phyloP scores from a whole-genome alignment of 192 early-diverging fungal genomes.

The Backusella sp. region DNA sequence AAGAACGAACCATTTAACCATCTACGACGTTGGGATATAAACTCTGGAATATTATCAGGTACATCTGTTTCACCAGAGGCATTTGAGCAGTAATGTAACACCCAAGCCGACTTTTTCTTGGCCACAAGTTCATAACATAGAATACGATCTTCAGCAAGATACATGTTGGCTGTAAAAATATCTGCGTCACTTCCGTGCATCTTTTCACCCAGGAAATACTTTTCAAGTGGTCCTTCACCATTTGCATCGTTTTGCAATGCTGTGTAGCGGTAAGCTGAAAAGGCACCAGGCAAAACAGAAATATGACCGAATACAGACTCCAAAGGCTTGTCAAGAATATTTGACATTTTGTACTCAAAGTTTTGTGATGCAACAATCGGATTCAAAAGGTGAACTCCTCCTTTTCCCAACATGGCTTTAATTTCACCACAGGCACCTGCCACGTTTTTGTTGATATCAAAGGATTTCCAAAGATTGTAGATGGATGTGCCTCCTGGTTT shows the following conservation, averaged over 20 bases:
- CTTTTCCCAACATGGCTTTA: slow-evolving; percentile 59
- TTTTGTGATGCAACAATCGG: slow-evolving; percentile 79
- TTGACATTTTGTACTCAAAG: slow-evolving; percentile 78
- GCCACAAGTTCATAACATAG: slow-evolving; percentile 78
- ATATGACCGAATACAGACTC: slow-evolving; percentile 95
- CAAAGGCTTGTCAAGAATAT: slow-evolving; percentile 78
- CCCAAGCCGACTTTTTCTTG: slow-evolving; percentile 65
- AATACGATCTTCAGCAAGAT: slow-evolving; percentile 73
- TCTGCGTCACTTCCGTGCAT: slow-evolving; percentile 55
- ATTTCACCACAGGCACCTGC: slow-evolving; percentile 91
- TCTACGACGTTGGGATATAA: slow-evolving; percentile 76
- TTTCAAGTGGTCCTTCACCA: slow-evolving; percentile 62
- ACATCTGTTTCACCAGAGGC: slow-evolving; percentile 81
- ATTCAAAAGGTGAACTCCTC: slow-evolving; percentile 60
- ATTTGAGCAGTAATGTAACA: slow-evolving; percentile 66
- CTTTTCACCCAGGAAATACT: slow-evolving; percentile 78
- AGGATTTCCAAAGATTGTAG: slow-evolving; percentile 79
- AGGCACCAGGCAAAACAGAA: slow-evolving; percentile 89
- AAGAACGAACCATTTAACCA: slow-evolving; percentile 87
- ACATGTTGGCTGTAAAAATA: slow-evolving; percentile 69
- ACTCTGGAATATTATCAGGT: slow-evolving; percentile 66
- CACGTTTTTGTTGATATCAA: slow-evolving; percentile 68
- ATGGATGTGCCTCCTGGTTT: slow-evolving; percentile 66
- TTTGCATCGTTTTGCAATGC: slow-evolving; percentile 61
- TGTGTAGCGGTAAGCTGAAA: slow-evolving; percentile 75